phyloP scores from a whole-genome alignment of 2,329 filamentous ascomycete species.

The Acrocalymma vagum region DNA sequence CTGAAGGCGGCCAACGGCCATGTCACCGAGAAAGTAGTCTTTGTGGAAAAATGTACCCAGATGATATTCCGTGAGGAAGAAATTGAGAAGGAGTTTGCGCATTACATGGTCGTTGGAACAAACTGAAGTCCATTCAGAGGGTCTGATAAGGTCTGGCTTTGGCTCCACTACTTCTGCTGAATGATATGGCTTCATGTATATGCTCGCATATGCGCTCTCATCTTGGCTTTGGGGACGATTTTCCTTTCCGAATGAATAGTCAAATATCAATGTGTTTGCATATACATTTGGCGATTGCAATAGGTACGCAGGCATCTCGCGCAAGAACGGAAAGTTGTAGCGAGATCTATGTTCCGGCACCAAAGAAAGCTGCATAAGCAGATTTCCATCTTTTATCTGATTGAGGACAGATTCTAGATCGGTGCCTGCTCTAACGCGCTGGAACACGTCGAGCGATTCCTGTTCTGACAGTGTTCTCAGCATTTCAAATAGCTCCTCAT shows the following conservation, averaged over 20 bases:
- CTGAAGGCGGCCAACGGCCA: background rate
- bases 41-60: slow-evolving; percentile 7
- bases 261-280: too few species aligned
- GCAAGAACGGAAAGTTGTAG: slow-evolving; percentile 27
- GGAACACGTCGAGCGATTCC: background rate
- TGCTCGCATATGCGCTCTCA: too few species aligned
- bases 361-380: slow-evolving; percentile 1
- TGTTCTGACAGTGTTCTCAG: slow-evolving; percentile 1
- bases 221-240: too few species aligned
- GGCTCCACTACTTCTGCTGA: slow-evolving; percentile 1
- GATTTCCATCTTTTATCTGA: slow-evolving; percentile 1
- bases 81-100: slow-evolving; percentile 2
- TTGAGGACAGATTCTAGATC: background rate
- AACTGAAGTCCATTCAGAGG: slow-evolving; percentile 6
- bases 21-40: slow-evolving; percentile 5
- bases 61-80: slow-evolving; percentile 20
- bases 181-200: slow-evolving; percentile 8
- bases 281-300: too few species aligned
- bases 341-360: slow-evolving; percentile 8
- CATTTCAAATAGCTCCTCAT: slow-evolving; percentile 7
- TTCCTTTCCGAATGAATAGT: too few species aligned
- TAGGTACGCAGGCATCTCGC: too few species aligned
- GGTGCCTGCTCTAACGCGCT: background rate
- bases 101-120: slow-evolving; percentile 1
- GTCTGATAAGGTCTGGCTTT: slow-evolving; percentile 8